phyloP scores from a whole-genome alignment of 257 asterid species.

The Solanum lycopersicoides region DNA sequence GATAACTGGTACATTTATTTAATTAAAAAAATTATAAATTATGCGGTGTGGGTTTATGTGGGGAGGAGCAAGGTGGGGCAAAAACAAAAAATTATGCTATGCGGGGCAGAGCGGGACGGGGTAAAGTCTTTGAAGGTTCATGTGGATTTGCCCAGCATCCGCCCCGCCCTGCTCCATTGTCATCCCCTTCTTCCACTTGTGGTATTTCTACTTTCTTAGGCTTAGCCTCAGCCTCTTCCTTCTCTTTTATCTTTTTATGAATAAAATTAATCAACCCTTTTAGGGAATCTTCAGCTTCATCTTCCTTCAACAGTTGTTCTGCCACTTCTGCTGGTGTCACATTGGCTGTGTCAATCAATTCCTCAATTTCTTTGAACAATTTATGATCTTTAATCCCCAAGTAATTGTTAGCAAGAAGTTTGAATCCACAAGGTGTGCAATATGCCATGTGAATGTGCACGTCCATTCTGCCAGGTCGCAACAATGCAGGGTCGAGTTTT shows the following conservation, averaged over 20 bases:
- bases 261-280: background rate
- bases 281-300: constrained; percentile 1
- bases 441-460: background rate
- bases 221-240: background rate
- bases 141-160: too few relatives aligned
- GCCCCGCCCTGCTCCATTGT: too few relatives aligned
- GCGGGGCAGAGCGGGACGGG: too few relatives aligned
- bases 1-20: too few relatives aligned
- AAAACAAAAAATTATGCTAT: too few relatives aligned
- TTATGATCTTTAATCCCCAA: background rate
- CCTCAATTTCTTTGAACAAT: constrained; percentile 12
- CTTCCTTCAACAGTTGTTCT: constrained; percentile 7
- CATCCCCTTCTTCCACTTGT: background rate
- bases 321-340: constrained; percentile 18
- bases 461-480: constrained; percentile 28
- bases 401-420: background rate
- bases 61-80: too few relatives aligned
- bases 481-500: constrained; percentile 21
- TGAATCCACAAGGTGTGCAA: background rate
- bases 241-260: background rate
- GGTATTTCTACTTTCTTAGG: background rate
- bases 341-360: background rate
- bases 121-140: too few relatives aligned
- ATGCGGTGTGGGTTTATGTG: too few relatives aligned
- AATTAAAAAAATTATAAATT: too few relatives aligned